These are phyloP conservation scores for Gnetum montanum DNA, from an alignment of 75 land plant genomes.

Conservation along the genomic window DNA sequence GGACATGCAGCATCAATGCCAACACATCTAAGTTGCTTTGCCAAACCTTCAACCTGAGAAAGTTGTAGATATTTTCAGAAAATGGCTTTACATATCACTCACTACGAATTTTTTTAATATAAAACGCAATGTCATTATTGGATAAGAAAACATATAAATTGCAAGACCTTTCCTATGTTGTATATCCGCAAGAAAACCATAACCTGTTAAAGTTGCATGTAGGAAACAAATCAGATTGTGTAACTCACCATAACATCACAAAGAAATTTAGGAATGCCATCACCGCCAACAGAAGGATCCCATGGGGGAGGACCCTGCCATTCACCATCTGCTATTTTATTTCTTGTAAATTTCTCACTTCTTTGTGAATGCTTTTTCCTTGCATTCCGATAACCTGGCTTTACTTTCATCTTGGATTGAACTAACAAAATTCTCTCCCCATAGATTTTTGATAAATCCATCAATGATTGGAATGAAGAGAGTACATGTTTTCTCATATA, in stretches of 20 bases:
- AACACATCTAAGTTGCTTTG: conserved; percentile 85
- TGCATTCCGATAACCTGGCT: conserved; percentile 23
- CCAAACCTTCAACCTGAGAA: conserved; percentile 93
- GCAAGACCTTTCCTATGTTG: too few species aligned
- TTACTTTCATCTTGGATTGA: conserved; percentile 48
- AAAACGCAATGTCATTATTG: too few species aligned
- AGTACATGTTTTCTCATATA: conserved; percentile 2
- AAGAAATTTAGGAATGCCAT: conserved; percentile 84
- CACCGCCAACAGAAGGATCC: conserved; percentile 78
- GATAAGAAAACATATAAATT: too few species aligned
- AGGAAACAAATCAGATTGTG: too few species aligned
- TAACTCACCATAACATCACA: conserved; percentile 93
- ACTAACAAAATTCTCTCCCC: conserved; percentile 55
- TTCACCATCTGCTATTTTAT: conserved; percentile 11
- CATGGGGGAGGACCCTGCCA: conserved; percentile 88
- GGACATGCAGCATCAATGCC: conserved; percentile 96
- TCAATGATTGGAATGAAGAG: conserved; percentile 18
- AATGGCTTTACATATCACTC: too few species aligned
- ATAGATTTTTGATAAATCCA: conserved; percentile 39
- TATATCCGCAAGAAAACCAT: too few species aligned
- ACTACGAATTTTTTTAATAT: too few species aligned
- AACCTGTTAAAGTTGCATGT: too few species aligned
- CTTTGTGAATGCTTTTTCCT: conserved; percentile 19
- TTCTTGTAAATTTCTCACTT: conserved; percentile 11
- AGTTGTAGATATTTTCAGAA: neutral